These are phyloP conservation scores for Backusella westeae DNA, from an alignment of 192 early-diverging fungal genomes.

Conservation along the genomic window DNA sequence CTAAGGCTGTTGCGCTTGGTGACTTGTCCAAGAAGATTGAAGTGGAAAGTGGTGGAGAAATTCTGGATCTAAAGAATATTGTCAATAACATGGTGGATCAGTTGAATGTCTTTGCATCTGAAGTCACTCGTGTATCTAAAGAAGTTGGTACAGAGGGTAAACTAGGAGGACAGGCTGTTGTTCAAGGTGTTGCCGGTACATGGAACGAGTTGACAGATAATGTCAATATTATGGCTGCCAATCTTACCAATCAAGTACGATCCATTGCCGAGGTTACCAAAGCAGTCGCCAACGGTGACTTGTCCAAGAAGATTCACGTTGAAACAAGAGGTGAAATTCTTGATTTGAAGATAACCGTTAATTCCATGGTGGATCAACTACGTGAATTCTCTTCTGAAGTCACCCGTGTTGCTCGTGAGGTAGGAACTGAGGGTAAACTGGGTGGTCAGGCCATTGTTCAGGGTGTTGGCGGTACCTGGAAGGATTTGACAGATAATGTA, in stretches of 20 bases:
- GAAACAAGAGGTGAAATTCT: background rate
- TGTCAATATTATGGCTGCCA: background rate
- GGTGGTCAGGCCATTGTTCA: constrained; percentile 57
- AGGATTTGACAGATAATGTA: background rate
- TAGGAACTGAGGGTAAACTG: constrained; percentile 66
- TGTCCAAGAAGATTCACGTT: background rate
- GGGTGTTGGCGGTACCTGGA: constrained; percentile 5
- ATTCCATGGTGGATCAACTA: background rate
- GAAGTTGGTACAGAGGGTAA: background rate
- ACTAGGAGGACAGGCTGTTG: background rate
- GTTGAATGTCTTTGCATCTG: background rate
- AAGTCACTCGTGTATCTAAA: background rate
- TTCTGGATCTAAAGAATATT: background rate
- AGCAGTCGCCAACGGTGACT: background rate
- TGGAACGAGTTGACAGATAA: background rate
- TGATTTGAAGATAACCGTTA: background rate
- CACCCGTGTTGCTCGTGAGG: constrained; percentile 67
- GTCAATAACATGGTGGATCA: background rate
- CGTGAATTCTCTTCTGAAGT: constrained; percentile 45
- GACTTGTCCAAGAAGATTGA: background rate
- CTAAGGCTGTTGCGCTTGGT: background rate
- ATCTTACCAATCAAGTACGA: background rate
- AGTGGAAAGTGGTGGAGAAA: background rate
- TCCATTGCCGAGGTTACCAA: background rate
- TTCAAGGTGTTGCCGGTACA: background rate